Base-by-base conservation (phyloP, 2,329 filamentous ascomycete species). In the Rutstroemia sp. region DNA sequence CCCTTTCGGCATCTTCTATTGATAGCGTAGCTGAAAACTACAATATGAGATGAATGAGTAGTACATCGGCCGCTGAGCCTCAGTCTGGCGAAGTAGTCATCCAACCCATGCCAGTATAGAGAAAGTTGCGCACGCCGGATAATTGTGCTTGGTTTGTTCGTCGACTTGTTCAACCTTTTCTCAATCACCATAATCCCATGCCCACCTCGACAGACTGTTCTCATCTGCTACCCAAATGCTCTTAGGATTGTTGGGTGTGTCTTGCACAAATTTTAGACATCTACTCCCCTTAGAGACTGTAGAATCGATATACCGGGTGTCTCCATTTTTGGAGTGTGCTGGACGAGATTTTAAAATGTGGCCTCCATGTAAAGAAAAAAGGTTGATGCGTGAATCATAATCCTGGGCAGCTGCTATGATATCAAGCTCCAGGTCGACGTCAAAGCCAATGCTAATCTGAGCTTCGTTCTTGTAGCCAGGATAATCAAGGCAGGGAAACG, bases 331-430 rank as follows among this genome's bases (percentile, higher is more conserved):
- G 19, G 8, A 19, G 48, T n/a, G 49, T 39, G 4, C 19, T 23
- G 2, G 52, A 57, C 2, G 49, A 51, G 10, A 64, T 17, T 17
- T 34, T 45, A 54, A 63, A 10, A 53, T 14, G 25, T 53, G 55
- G 5, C 64, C 65, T 1, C 58, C 62, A 14, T 63, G 53, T 6
- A 68, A 56, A 14, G 65, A 67, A 45, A 67, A 67, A 5, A 68
- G 51, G 25, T 61, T 62, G 1, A 68, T 51, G 1, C 56, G 19
- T 9, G 41, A 46, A 48, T 63, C 54, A 9, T 46, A 17, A 42
- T 66, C 61, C 57, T 81, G 78, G 0, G 77, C 79, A 0, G 80
- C 77, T 0, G 81, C 81, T 4, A 81, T 74, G 23, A 80, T 61
- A 12, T 78, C 78, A 7, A 75, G 66, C n/a, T 72, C 70, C 0